A percentile compares a stretch with the other conserved stretches of the same genome.
Evolutionary conservation across 73 alveolate species (phyloP).

Genomic region (Paramecium caudatum): DNA sequence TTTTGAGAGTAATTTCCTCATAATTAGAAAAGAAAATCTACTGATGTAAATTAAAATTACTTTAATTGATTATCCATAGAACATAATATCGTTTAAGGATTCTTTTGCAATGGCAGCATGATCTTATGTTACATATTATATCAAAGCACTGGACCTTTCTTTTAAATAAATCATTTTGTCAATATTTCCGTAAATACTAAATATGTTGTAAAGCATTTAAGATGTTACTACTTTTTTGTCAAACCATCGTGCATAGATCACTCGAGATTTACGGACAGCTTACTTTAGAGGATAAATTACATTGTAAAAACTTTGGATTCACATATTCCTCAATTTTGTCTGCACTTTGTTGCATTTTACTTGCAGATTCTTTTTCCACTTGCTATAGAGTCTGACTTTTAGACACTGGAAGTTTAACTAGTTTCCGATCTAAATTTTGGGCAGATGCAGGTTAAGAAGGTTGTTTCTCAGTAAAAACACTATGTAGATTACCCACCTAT

Average conservation of each 20-base stretch:
- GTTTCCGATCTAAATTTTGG: neutral
- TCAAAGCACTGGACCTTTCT: conserved; percentile 70
- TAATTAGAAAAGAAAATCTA: conserved; percentile 34
- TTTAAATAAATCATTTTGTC: conserved; percentile 73
- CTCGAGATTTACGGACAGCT: conserved; percentile 71
- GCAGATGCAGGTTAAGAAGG: neutral
- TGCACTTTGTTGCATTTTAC: conserved; percentile 33
- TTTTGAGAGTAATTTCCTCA: conserved; percentile 7
- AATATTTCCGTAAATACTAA: conserved; percentile 70
- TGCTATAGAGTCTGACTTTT: conserved; percentile 18
- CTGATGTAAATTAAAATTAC: neutral
- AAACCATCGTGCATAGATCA: conserved; percentile 77
- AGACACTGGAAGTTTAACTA: neutral
- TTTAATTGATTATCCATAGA: conserved; percentile 71
- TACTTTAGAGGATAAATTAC: neutral
- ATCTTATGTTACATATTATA: conserved; percentile 67
- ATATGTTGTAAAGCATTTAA: conserved; percentile 68
- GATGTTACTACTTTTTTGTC: conserved; percentile 69
- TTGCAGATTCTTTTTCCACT: neutral
- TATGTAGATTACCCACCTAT: no score
- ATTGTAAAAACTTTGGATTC: conserved; percentile 19
- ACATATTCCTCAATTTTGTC: conserved; percentile 48
- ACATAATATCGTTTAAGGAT: conserved; percentile 68
- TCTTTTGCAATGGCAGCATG: conserved; percentile 76
- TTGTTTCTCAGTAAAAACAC: no score